Base-by-base conservation (phyloP, 176 grass and related monocot genomes). In the Oryza meridionalis region DNA sequence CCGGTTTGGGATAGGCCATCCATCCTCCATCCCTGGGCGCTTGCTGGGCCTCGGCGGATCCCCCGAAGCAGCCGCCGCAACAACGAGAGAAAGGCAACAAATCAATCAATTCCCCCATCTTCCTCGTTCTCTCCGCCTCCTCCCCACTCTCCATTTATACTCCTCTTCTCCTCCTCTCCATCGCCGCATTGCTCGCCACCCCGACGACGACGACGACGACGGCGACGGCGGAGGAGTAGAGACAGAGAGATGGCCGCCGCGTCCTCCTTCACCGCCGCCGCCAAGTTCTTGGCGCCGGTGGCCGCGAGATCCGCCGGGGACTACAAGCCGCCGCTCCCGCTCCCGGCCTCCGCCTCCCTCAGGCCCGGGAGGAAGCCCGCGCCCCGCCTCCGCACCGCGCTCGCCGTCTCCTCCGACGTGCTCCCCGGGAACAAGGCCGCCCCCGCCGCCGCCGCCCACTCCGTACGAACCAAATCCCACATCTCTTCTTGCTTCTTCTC, bases 321-420 rank as follows among this genome's bases (percentile, higher is more conserved):
- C 2, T 42, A 42, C 66, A 84, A 79, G 35, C 6, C 43, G 24
- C 58, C 72, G 17, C 46, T 14, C 3, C 51, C 17, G 33, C 59
- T 78, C 59, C 62, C 86, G 11, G 50, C 50, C 17, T 2, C 76
- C 53, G 11, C 13, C 7, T 58, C 59, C 71, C 24, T 63, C 63
- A 70, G 65, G 71, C 65, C 33, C 15, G 68, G 49, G 27, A 67
- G 55, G 66, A 66, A 77, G n/a, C 26, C 59, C 29, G 49, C 77
- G 12, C 26, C 35, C 43, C 63, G 78, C 68, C 51, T 90, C 0
- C 84, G 87, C 71, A 87, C 90, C 44, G 65, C 84, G 5, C 71
- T 88, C 9, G 91, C 96, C 62, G 83, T 93, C 32, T 93, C 91
- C 42, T 91, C 89, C 72, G 90, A 93, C 73, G 93, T 95, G 22